Evolutionary conservation across 2,329 filamentous ascomycete species (phyloP).

Genomic region (Fusarium annulatum): DNA sequence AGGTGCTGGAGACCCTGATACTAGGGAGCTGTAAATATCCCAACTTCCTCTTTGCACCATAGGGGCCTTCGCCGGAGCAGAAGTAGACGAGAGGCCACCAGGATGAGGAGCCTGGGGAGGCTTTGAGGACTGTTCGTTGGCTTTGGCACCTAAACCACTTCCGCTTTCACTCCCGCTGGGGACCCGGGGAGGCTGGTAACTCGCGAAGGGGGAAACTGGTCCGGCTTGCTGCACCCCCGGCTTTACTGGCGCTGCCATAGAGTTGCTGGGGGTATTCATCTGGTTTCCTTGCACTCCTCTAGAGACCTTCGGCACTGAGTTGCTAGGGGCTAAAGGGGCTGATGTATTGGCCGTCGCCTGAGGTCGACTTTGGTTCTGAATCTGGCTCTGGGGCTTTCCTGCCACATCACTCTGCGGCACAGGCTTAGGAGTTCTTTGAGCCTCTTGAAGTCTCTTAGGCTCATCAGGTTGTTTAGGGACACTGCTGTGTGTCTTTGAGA

Average conservation of each 20-base stretch:
- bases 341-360: neutral
- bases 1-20: neutral
- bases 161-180: neutral
- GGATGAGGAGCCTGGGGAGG: too few relatives aligned
- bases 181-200: neutral
- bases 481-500: neutral
- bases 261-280: neutral
- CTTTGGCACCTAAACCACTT: neutral
- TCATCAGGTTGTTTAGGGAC: too few relatives aligned
- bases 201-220: neutral
- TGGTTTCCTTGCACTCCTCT: neutral
- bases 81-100: neutral
- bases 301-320: neutral
- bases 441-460: neutral
- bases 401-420: neutral
- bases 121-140: neutral
- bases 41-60: neutral
- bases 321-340: neutral
- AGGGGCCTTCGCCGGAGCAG: neutral
- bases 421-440: neutral
- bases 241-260: neutral
- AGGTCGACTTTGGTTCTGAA: neutral
- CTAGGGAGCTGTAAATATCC: constrained; percentile 2
- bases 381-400: neutral
- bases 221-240: neutral